Base-by-base conservation (phyloP, 2,329 filamentous ascomycete genomes). In the Calonectria hawksworthii region DNA sequence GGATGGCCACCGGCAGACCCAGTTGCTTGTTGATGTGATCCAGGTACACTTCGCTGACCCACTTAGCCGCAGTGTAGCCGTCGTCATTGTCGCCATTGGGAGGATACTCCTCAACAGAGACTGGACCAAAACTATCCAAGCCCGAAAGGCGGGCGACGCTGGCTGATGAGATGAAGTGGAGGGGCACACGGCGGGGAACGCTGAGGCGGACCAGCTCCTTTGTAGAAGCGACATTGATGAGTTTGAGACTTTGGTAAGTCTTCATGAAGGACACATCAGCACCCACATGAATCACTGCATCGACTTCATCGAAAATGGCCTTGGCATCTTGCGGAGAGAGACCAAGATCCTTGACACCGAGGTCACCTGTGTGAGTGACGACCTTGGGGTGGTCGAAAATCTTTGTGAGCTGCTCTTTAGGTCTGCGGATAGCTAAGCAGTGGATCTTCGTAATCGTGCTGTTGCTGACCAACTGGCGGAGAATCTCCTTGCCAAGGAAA, bases 231-330 rank as follows among this genome's bases (percentile, higher is more conserved):
- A 85, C 56, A 59, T 87, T 86, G 26, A 79, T 28, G 1, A 26
- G 23, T 6, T 77, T 71, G 0, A 87, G 76, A 2, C 77, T 72
- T 2, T 70, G 41, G 78, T 85, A 86, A 3, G 76, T 75, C 41
- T 86, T 83, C 74, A 80, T 73, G 79, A 79, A 86, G 21, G 76
- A 84, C 9, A 79, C 79, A 52, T 85, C 82, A 11, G 86, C 86
- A 11, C 86, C 87, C 47, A 82, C 83, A 79, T 89, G 92, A 41
- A 94, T 88, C 63, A 93, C 87, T 2, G 88, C 78, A 75, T 89
- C 84, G 1, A 82, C 84, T 4, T 77, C 59, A 4, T 61, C 32
- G n/a, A 80, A 80, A 2, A 90, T 76, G 1, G 32, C 32, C 3
- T 65, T 21, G 21, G 82, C 79, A 9, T 83, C 81, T 1, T 75